These are phyloP conservation scores for Logfia minima DNA, from an alignment of 129 eudicot species.

Conservation along the genomic window DNA sequence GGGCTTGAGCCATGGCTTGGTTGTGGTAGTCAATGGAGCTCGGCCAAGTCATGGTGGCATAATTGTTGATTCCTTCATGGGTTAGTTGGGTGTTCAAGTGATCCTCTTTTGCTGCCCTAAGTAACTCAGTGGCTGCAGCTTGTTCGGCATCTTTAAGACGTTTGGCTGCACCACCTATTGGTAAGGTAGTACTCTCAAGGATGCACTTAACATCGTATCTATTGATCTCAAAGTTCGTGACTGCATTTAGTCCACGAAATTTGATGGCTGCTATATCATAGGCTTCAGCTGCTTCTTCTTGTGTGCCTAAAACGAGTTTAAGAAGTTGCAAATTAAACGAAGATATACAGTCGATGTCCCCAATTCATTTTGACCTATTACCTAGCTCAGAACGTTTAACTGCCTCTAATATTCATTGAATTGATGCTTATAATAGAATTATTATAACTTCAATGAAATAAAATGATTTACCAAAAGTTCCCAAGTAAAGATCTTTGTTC, in stretches of 20 bases:
- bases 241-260: conserved; percentile 83
- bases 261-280: conserved; percentile 94
- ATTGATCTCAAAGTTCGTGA: conserved; percentile 82
- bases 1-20: conserved; percentile 36
- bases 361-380: not conserved
- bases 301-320: conserved; percentile 52
- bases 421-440: not conserved
- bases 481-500: conserved; percentile 92
- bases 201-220: conserved; percentile 88
- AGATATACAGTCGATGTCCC: not conserved
- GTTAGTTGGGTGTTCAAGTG: conserved; percentile 34
- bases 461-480: conserved; percentile 73
- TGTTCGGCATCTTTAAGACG: conserved; percentile 77
- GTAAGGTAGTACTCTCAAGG: conserved; percentile 75
- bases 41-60: conserved; percentile 40
- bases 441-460: not conserved
- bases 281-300: conserved; percentile 99
- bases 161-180: conserved; percentile 82
- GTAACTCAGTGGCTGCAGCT: conserved; percentile 41
- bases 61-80: conserved; percentile 34
- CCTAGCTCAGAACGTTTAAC: not conserved
- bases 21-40: conserved; percentile 60
- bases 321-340: not conserved
- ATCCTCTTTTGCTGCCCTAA: conserved; percentile 22
- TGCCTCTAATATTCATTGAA: not conserved